phyloP scores from a whole-genome alignment of 257 asterid genomes.

The Penstemon barbatus region DNA sequence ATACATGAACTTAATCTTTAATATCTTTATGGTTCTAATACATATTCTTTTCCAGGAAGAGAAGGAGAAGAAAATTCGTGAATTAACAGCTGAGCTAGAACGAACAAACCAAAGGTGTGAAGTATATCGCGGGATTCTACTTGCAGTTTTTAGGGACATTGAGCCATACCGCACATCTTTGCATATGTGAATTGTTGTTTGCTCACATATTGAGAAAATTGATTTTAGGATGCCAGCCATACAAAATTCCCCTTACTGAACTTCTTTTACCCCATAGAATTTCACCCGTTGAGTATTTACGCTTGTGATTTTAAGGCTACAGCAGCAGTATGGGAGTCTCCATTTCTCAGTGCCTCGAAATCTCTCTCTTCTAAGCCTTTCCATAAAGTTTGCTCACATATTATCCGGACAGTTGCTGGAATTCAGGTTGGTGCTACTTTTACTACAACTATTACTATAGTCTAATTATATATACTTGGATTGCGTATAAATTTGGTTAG shows the following conservation, averaged over 20 bases:
- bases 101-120: slow-evolving; percentile 58
- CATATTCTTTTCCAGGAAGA: slow-evolving; percentile 55
- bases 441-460: background rate
- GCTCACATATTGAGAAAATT: background rate
- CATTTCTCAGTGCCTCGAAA: too few species aligned
- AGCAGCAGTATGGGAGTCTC: too few species aligned
- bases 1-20: too few species aligned
- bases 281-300: slow-evolving; percentile 94
- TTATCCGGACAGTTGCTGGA: slow-evolving; percentile 89
- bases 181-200: too few species aligned
- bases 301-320: slow-evolving; percentile 13
- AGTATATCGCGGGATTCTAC: slow-evolving; percentile 76
- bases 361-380: too few species aligned
- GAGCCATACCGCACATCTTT: slow-evolving; percentile 29
- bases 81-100: slow-evolving; percentile 57
- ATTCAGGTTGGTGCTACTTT: slow-evolving; percentile 60
- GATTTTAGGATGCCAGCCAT: slow-evolving; percentile 87
- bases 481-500: too few species aligned
- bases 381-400: slow-evolving; percentile 82
- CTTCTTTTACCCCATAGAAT: slow-evolving; percentile 92
- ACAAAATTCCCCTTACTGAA: slow-evolving; percentile 90
- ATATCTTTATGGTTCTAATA: slow-evolving; percentile 9
- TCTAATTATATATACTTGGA: background rate
- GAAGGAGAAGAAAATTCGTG: slow-evolving; percentile 69
- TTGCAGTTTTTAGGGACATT: slow-evolving; percentile 73